Conservation (phyloP, 2,329 filamentous ascomycete species). For the Paecilomyces niveus region DNA sequence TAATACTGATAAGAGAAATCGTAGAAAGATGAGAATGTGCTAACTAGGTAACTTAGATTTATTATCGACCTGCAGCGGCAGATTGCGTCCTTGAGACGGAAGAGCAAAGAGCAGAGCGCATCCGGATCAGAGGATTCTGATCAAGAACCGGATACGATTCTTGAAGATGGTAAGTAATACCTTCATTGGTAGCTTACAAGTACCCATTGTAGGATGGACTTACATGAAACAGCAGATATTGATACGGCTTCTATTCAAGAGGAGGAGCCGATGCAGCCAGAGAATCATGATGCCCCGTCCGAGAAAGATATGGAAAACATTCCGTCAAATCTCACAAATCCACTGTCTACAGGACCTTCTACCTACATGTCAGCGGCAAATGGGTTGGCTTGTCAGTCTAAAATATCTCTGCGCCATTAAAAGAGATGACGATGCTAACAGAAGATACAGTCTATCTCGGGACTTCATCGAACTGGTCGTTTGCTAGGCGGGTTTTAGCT, state of each 20-base stretch:
- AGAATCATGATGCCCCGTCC: constrained; percentile 12
- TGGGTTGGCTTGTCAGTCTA: constrained; percentile 33
- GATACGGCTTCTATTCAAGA: neutral
- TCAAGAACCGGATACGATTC: neutral
- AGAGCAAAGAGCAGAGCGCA: constrained; percentile 10
- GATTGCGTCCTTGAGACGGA: constrained; percentile 14
- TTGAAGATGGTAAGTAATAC: neutral
- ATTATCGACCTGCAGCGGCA: constrained; percentile 31
- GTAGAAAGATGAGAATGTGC: neutral
- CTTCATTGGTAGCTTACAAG: neutral
- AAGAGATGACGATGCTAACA: neutral
- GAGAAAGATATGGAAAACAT: constrained; percentile 19
- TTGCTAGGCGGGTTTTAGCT: constrained; percentile 43
- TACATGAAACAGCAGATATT: neutral
- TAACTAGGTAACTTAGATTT: constrained; percentile 17
- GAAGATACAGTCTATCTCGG: constrained; percentile 42
- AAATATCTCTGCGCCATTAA: neutral
- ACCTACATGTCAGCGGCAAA: constrained; percentile 36
- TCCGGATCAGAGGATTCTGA: neutral
- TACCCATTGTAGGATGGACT: neutral
- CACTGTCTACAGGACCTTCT: constrained; percentile 33
- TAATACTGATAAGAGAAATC: constrained; percentile 13
- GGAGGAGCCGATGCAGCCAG: constrained; percentile 3
- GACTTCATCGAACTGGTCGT: constrained; percentile 52
- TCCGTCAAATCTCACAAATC: constrained; percentile 35